These are phyloP conservation scores for Nasturtium officinale DNA, from an alignment of 345 rosid genomes.

Conservation along the genomic window DNA sequence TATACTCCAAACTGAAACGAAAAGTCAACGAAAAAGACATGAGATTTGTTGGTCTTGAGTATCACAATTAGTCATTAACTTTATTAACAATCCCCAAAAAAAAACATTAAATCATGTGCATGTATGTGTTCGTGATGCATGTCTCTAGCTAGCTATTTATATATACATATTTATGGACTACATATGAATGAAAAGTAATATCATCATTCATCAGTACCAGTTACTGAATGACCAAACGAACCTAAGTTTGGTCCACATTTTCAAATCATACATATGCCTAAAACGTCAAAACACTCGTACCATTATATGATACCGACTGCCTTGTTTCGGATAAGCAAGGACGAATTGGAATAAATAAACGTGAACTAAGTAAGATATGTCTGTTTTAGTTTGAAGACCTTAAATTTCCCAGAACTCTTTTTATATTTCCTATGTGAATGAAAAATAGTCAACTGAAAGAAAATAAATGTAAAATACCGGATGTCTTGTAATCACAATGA, in stretches of 20 bases:
- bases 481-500: slow-evolving; percentile 18
- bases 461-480: neutral
- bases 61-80: slow-evolving; percentile 19
- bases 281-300: slow-evolving; percentile 38
- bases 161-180: slow-evolving; percentile 1
- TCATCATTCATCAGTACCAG: neutral
- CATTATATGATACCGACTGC: slow-evolving; percentile 22
- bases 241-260: slow-evolving; percentile 29
- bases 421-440: neutral
- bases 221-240: slow-evolving; percentile 12
- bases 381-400: slow-evolving; percentile 4
- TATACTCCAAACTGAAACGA: neutral
- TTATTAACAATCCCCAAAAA: slow-evolving; percentile 22
- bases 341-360: slow-evolving; percentile 22
- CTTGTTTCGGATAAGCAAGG: slow-evolving; percentile 2
- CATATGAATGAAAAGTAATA: slow-evolving; percentile 5
- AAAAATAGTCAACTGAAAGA: too few relatives aligned
- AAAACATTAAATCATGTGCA: slow-evolving; percentile 8
- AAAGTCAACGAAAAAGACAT: slow-evolving; percentile 35
- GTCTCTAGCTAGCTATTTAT: slow-evolving; percentile 12
- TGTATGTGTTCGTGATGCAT: slow-evolving; percentile 19
- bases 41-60: slow-evolving; percentile 35
- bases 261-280: neutral
- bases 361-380: slow-evolving; percentile 19
- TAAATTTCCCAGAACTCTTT: neutral